phyloP scores from a whole-genome alignment of 495 filamentous ascomycete genomes.

The Lichenothelia convexa region DNA sequence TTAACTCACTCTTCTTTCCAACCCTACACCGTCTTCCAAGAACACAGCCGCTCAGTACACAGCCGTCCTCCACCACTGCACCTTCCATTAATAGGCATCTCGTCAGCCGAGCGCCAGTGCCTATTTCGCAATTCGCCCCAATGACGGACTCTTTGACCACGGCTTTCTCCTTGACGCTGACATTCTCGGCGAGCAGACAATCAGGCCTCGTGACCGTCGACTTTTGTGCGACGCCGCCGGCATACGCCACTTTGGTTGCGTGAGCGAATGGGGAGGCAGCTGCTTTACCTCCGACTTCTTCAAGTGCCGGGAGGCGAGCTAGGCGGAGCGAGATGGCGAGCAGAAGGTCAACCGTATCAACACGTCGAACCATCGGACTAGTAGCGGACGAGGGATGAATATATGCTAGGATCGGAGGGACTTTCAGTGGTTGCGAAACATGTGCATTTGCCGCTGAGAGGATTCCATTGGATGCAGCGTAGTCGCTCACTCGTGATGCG shows the following conservation, averaged over 20 bases:
- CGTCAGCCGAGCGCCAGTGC: conserved; percentile 55
- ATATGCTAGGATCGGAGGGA: conserved; percentile 64
- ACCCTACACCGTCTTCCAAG: conserved; percentile 58
- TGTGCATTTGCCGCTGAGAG: neutral
- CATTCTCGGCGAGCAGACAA: conserved; percentile 66
- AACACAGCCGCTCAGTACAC: conserved; percentile 63
- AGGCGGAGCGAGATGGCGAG: conserved; percentile 67
- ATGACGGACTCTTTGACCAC: conserved; percentile 83
- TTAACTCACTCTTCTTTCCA: conserved; percentile 55
- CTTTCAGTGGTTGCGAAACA: conserved; percentile 14
- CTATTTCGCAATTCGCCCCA: conserved; percentile 69
- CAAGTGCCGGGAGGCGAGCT: conserved; percentile 54
- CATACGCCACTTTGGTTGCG: conserved; percentile 58
- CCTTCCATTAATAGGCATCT: conserved; percentile 85
- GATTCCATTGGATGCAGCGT: too few species aligned
- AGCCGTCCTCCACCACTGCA: conserved; percentile 58
- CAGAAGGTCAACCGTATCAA: conserved; percentile 70
- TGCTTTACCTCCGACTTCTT: conserved; percentile 17
- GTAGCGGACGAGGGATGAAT: conserved; percentile 36
- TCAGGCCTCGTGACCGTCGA: conserved; percentile 60
- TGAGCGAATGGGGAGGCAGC: conserved; percentile 54
- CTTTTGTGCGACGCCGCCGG: conserved; percentile 52
- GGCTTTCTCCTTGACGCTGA: conserved; percentile 61
- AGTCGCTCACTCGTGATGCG: conserved; percentile 25
- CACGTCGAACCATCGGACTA: conserved; percentile 54